Conservation (phyloP, 345 rosid genomes). For the Dipteronia sinensis region DNA sequence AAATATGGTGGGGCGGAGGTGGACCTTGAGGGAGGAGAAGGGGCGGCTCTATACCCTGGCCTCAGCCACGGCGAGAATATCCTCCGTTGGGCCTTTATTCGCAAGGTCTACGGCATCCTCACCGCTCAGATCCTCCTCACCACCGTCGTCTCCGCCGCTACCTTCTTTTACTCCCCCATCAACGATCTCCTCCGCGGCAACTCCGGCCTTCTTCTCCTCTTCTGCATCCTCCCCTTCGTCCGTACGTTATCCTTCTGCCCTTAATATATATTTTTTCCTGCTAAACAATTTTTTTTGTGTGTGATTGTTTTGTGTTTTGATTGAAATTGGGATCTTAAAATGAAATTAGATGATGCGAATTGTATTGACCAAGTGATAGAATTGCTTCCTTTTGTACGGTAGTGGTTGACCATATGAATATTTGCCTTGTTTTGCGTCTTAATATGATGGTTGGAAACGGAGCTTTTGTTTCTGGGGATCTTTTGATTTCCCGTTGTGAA, state of each 20-base stretch:
- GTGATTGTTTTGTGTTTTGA: not conserved
- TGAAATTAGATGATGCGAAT: not conserved
- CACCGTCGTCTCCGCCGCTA: conserved; percentile 69
- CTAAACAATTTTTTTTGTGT: not conserved
- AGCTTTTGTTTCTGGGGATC: too few relatives aligned
- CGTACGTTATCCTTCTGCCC: conserved; percentile 45
- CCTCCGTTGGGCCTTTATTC: conserved; percentile 93
- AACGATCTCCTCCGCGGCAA: conserved; percentile 66
- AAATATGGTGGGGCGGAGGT: conserved; percentile 35
- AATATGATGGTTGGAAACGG: too few relatives aligned
- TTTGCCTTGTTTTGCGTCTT: too few relatives aligned
- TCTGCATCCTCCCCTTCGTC: conserved; percentile 72
- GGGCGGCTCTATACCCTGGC: conserved; percentile 80
- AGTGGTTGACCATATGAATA: too few relatives aligned
- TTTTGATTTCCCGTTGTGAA: not conserved
- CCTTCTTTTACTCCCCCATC: conserved; percentile 70
- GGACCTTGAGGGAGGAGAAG: conserved; percentile 64
- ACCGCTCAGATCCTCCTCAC: conserved; percentile 82
- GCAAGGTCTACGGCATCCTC: conserved; percentile 87
- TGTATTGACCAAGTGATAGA: not conserved
- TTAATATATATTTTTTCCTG: not conserved
- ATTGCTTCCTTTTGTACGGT: not conserved
- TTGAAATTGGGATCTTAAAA: not conserved
- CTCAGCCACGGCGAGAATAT: conserved; percentile 81
- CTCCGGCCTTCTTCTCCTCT: conserved; percentile 69